These are phyloP conservation scores for Phialophora expanda DNA, from an alignment of 2,329 filamentous ascomycete genomes.

Conservation along the genomic window DNA sequence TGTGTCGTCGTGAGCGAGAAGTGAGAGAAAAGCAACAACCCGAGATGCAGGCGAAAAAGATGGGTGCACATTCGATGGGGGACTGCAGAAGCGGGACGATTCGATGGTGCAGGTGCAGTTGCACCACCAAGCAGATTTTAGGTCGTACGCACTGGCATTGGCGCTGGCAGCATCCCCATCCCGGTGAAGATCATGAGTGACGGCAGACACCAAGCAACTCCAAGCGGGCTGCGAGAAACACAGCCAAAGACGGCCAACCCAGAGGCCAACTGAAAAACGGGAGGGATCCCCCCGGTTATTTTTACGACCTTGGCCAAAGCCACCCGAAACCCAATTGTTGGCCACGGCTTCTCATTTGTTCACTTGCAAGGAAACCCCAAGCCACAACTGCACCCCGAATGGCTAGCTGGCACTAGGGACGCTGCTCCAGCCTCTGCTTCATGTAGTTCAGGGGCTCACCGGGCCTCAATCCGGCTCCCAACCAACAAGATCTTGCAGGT, in stretches of 20 bases:
- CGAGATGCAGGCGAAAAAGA: slow-evolving; percentile 10
- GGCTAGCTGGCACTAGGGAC: not conserved
- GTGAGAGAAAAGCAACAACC: not conserved
- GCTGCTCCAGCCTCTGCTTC: slow-evolving; percentile 1
- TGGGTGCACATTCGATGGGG: not conserved
- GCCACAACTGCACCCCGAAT: slow-evolving; percentile 18
- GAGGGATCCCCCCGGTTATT: slow-evolving; percentile 14
- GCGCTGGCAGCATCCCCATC: slow-evolving; percentile 6
- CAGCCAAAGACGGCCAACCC: not conserved
- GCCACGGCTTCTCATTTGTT: slow-evolving; percentile 9
- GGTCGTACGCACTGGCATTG: not conserved
- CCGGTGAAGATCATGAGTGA: slow-evolving; percentile 11
- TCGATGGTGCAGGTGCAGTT: slow-evolving; percentile 1
- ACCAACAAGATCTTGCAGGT: not conserved
- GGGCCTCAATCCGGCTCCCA: not conserved
- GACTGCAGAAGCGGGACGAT: slow-evolving; percentile 6
- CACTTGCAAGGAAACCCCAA: not conserved
- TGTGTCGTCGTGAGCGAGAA: not conserved
- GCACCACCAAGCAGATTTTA: slow-evolving; percentile 14
- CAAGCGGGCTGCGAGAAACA: slow-evolving; percentile 18
- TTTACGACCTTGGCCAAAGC: slow-evolving; percentile 11
- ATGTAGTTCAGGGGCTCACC: slow-evolving; percentile 9
- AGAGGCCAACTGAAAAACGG: slow-evolving; percentile 5
- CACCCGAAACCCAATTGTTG: slow-evolving; percentile 12
- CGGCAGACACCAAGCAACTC: slow-evolving; percentile 15